Evolutionary conservation across 768 basidiomycete genomes (phyloP).

Genomic region (Chlorophyllum brunneum): DNA sequence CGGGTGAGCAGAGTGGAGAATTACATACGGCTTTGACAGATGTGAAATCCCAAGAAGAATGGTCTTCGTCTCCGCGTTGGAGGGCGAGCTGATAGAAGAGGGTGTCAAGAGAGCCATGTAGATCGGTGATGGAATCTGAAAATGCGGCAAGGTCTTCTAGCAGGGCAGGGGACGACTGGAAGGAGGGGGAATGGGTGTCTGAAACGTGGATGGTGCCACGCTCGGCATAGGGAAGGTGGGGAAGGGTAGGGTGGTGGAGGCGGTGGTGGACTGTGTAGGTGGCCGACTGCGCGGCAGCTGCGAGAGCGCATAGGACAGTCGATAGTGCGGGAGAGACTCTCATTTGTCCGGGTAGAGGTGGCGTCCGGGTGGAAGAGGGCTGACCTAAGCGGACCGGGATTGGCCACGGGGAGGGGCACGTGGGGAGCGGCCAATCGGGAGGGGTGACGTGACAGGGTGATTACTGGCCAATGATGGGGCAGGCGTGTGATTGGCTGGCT

Average conservation of each 20-base stretch:
- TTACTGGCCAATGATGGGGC: slow-evolving; percentile 15
- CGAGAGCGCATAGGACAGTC: not conserved
- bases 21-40: slow-evolving; percentile 57
- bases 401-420: slow-evolving; percentile 12
- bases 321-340: slow-evolving; percentile 2
- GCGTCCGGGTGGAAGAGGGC: not conserved
- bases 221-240: slow-evolving; percentile 34
- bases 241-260: slow-evolving; percentile 42
- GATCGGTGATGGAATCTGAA: slow-evolving; percentile 29
- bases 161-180: slow-evolving; percentile 39
- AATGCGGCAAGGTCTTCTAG: slow-evolving; percentile 45
- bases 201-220: slow-evolving; percentile 39
- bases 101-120: slow-evolving; percentile 20
- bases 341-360: not conserved
- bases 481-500: slow-evolving; percentile 20
- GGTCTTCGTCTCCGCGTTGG: slow-evolving; percentile 37
- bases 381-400: slow-evolving; percentile 6
- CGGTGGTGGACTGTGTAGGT: slow-evolving; percentile 44
- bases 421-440: slow-evolving; percentile 5
- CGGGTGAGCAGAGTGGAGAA: slow-evolving; percentile 12
- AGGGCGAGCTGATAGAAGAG: slow-evolving; percentile 75
- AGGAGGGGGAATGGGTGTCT: slow-evolving; percentile 27
- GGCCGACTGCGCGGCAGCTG: slow-evolving; percentile 20
- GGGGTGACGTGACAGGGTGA: not conserved
- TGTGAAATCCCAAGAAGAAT: slow-evolving; percentile 51